These are phyloP conservation scores for Shiraia sp. DNA, from an alignment of 2,329 filamentous ascomycete species.

Conservation along the genomic window DNA sequence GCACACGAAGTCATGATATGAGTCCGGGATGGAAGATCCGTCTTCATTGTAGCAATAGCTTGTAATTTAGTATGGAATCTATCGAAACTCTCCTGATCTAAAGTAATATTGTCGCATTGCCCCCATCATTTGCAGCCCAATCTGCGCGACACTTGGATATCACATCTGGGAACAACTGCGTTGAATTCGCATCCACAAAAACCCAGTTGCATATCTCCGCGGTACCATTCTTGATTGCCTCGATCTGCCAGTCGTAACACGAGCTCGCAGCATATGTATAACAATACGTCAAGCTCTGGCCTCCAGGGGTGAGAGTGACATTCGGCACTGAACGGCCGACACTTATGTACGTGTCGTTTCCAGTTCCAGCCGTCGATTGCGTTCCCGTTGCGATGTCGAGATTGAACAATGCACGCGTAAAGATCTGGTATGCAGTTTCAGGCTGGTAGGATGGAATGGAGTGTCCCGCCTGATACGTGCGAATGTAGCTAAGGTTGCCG, in stretches of 20 bases:
- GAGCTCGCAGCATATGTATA: conserved; percentile 19
- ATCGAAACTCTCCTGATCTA: no score
- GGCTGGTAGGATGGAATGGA: conserved; percentile 48
- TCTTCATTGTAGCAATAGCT: no score
- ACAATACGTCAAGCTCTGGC: conserved; percentile 14
- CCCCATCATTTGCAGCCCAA: conserved; percentile 2
- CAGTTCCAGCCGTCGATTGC: conserved; percentile 8
- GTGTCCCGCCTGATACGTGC: conserved; percentile 46
- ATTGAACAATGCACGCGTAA: conserved; percentile 51
- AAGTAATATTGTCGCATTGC: no score
- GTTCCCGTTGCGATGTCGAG: conserved; percentile 53
- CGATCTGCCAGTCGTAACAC: conserved; percentile 18
- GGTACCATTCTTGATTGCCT: conserved; percentile 13
- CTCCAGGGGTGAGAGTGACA: conserved; percentile 13
- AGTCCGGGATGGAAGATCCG: no score
- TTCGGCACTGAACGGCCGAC: conserved; percentile 14
- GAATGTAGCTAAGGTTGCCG: conserved; percentile 45
- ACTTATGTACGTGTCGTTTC: conserved; percentile 13
- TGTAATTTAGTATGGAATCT: no score
- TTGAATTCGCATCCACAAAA: conserved; percentile 24
- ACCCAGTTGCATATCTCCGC: conserved; percentile 21
- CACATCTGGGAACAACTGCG: conserved; percentile 20
- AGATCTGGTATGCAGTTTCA: conserved; percentile 55
- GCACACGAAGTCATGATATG: no score
- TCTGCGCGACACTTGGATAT: conserved; percentile 15